Evolutionary conservation across 768 basidiomycete genomes (phyloP).

Genomic region (Glaciozyma martinii): DNA sequence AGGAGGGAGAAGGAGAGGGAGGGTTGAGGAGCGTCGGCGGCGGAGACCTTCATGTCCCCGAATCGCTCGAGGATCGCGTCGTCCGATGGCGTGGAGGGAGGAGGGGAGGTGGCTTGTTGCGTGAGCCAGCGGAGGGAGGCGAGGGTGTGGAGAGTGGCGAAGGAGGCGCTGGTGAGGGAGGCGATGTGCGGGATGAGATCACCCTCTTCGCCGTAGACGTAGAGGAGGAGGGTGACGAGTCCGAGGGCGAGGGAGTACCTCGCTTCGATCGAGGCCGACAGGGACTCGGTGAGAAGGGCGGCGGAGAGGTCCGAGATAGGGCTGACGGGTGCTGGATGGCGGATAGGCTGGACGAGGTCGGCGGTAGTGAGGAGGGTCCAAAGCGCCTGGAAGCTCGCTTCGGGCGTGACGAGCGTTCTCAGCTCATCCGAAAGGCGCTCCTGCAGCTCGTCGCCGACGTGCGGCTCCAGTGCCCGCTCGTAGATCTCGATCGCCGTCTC

Average conservation of each 20-base stretch:
- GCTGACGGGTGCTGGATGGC: not conserved
- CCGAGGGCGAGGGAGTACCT: slow-evolving; percentile 19
- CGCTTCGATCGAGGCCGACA: slow-evolving; percentile 5
- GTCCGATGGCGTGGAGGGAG: not conserved
- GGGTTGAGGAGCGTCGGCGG: not conserved
- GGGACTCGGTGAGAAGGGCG: slow-evolving; percentile 2
- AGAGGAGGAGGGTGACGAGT: slow-evolving; percentile 15
- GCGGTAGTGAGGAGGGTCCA: slow-evolving; percentile 8
- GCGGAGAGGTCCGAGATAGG: slow-evolving; percentile 5
- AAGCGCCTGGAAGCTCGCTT: slow-evolving; percentile 19
- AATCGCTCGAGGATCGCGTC: slow-evolving; percentile 2
- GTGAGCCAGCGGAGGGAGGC: slow-evolving; percentile 10
- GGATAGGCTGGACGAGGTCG: not conserved
- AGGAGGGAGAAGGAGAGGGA: slow-evolving; percentile 16
- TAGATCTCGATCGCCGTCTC: slow-evolving; percentile 20
- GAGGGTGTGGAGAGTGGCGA: slow-evolving; percentile 17
- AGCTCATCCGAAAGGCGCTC: not conserved
- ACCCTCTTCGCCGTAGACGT: slow-evolving; percentile 22
- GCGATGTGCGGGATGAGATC: slow-evolving; percentile 16
- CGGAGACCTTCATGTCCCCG: slow-evolving; percentile 1
- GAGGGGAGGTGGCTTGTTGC: not conserved
- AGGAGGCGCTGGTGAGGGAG: slow-evolving; percentile 9
- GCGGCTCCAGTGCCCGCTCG: slow-evolving; percentile 10
- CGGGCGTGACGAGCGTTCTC: slow-evolving; percentile 10
- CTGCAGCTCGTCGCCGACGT: not conserved